These are phyloP conservation scores for Clonostachys sp. DNA, from an alignment of 2,329 filamentous ascomycete genomes.

Conservation along the genomic window DNA sequence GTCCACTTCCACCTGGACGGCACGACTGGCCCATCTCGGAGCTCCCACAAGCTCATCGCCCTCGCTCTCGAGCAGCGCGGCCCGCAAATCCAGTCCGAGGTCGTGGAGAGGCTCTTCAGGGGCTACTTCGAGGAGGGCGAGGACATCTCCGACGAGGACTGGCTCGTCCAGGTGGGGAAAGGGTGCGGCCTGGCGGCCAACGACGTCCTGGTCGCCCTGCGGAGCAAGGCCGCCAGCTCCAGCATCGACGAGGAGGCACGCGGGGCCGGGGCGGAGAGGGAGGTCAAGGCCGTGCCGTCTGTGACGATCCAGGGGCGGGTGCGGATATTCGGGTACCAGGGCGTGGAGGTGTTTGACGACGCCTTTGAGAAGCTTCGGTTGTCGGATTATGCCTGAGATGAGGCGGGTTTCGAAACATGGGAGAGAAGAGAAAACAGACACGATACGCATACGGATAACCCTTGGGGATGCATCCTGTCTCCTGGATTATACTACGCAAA, in stretches of 20 bases:
- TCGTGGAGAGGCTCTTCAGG: conserved; percentile 34
- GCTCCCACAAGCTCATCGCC: conserved; percentile 41
- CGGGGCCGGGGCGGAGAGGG: conserved; percentile 15
- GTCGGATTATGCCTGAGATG: too few species aligned
- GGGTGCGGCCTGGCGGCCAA: conserved; percentile 19
- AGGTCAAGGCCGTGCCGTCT: conserved; percentile 65
- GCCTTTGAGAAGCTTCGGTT: conserved; percentile 55
- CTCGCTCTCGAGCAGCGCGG: conserved; percentile 26
- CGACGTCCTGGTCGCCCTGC: conserved; percentile 19
- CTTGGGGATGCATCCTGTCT: too few species aligned
- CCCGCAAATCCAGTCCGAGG: conserved; percentile 24
- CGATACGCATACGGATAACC: too few species aligned
- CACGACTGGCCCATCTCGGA: conserved; percentile 34
- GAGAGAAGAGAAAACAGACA: too few species aligned
- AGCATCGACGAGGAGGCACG: conserved; percentile 22
- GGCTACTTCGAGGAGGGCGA: conserved; percentile 33
- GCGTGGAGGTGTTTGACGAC: conserved; percentile 58
- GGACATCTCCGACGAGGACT: conserved; percentile 33
- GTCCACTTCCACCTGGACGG: conserved; percentile 35
- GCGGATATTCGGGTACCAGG: conserved; percentile 68
- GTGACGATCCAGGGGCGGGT: conserved; percentile 67
- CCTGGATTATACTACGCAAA: too few species aligned
- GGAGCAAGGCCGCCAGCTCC: conserved; percentile 15
- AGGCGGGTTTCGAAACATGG: too few species aligned
- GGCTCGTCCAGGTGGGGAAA: conserved; percentile 25